Evolutionary conservation across 2,329 filamentous ascomycete species (phyloP).

Genomic region (Apiospora kogelbergensis): DNA sequence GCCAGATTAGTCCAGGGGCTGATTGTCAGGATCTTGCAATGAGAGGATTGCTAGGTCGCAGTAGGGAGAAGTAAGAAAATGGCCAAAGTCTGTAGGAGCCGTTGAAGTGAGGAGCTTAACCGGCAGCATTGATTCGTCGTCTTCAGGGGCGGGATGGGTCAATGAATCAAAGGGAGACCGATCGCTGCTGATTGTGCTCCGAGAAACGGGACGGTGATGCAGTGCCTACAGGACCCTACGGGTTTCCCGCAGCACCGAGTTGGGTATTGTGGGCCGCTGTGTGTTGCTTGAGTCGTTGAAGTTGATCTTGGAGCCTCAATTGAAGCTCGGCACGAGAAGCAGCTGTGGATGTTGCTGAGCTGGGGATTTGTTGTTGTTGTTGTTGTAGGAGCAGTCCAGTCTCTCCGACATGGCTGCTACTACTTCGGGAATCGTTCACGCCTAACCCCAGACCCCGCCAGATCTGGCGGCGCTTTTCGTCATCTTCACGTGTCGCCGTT

Average conservation of each 20-base stretch:
- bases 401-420: background rate
- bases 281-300: background rate
- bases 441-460: slow-evolving; percentile 6
- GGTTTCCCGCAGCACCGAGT: background rate
- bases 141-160: background rate
- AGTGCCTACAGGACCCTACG: background rate
- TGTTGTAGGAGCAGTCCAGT: background rate
- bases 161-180: background rate
- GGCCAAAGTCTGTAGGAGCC: background rate
- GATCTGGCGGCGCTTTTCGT: background rate
- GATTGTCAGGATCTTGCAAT: background rate
- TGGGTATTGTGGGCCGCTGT: background rate
- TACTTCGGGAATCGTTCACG: background rate
- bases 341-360: background rate
- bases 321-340: background rate
- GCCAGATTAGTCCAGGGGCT: background rate
- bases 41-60: background rate
- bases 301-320: background rate
- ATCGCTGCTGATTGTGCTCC: background rate
- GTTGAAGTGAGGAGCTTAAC: background rate
- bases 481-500: slow-evolving; percentile 1
- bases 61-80: background rate
- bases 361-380: background rate
- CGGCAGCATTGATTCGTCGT: background rate
- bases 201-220: background rate